Percentiles rank a stretch among this genome's conserved stretches.
These are phyloP conservation scores for Amanita rubescens DNA, from an alignment of 768 basidiomycete genomes.

Conservation along the genomic window DNA sequence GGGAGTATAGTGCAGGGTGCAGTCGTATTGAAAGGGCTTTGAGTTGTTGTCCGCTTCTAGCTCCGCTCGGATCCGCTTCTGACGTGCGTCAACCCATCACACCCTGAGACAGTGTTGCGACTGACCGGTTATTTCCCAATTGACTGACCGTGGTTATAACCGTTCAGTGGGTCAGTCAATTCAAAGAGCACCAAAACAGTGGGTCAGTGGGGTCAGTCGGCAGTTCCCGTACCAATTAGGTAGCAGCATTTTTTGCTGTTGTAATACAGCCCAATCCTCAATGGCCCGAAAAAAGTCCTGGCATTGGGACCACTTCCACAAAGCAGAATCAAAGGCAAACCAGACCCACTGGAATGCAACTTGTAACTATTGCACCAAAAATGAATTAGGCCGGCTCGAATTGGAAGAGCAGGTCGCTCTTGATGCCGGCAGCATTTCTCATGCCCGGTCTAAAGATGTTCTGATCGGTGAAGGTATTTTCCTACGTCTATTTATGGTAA, in stretches of 20 bases:
- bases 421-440: slow-evolving; percentile 3
- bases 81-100: no score
- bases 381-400: slow-evolving; percentile 2
- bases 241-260: neutral
- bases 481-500: neutral
- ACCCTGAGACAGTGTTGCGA: neutral
- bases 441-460: neutral
- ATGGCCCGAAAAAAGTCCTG: neutral
- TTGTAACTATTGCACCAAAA: slow-evolving; percentile 8
- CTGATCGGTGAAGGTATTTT: slow-evolving; percentile 3
- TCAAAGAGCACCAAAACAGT: neutral
- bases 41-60: no score
- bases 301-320: slow-evolving; percentile 9
- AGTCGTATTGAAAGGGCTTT: no score
- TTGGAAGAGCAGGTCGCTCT: neutral
- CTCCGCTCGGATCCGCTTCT: no score
- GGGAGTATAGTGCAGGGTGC: no score
- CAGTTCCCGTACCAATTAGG: slow-evolving; percentile 1
- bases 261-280: neutral
- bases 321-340: slow-evolving; percentile 8
- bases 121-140: neutral
- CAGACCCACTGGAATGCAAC: slow-evolving; percentile 5
- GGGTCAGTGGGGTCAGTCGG: neutral
- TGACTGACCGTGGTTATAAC: neutral
- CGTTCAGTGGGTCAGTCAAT: slow-evolving; percentile 2